These are phyloP conservation scores for Stropharia rugosoannulata DNA, from an alignment of 768 basidiomycete species.

Conservation along the genomic window DNA sequence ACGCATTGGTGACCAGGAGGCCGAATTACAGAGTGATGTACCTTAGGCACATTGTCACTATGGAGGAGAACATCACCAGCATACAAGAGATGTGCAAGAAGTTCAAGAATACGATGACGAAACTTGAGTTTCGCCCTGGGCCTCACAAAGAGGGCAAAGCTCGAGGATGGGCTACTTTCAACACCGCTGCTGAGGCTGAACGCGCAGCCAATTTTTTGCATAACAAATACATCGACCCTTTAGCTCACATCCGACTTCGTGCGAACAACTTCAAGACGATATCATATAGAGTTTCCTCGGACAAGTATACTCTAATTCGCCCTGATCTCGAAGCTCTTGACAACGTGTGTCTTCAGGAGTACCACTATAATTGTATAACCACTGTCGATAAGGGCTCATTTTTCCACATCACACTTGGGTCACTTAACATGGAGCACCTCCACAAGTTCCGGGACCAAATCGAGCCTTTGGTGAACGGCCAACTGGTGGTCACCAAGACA, in stretches of 20 bases:
- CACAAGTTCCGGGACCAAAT: slow-evolving; percentile 58
- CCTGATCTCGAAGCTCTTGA: slow-evolving; percentile 46
- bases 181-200: slow-evolving; percentile 49
- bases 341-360: slow-evolving; percentile 29
- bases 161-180: slow-evolving; percentile 57
- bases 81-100: slow-evolving; percentile 39
- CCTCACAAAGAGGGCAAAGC: slow-evolving; percentile 51
- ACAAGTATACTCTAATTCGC: slow-evolving; percentile 38
- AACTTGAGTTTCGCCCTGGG: slow-evolving; percentile 47
- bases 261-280: slow-evolving; percentile 58
- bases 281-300: slow-evolving; percentile 37
- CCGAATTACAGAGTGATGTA: slow-evolving; percentile 32
- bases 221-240: slow-evolving; percentile 39
- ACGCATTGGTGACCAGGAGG: slow-evolving; percentile 31
- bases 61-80: slow-evolving; percentile 34
- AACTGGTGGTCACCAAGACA: slow-evolving; percentile 45
- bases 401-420: slow-evolving; percentile 49
- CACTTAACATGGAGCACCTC: slow-evolving; percentile 45
- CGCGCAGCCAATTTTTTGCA: slow-evolving; percentile 49
- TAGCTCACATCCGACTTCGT: slow-evolving; percentile 44
- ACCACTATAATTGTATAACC: slow-evolving; percentile 25
- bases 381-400: slow-evolving; percentile 16
- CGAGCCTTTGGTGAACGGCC: slow-evolving; percentile 62
- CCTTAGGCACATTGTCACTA: slow-evolving; percentile 40
- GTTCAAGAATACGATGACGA: slow-evolving; percentile 24